Conservation (phyloP, 257 asterid species). For the Coffea eugenioides region DNA sequence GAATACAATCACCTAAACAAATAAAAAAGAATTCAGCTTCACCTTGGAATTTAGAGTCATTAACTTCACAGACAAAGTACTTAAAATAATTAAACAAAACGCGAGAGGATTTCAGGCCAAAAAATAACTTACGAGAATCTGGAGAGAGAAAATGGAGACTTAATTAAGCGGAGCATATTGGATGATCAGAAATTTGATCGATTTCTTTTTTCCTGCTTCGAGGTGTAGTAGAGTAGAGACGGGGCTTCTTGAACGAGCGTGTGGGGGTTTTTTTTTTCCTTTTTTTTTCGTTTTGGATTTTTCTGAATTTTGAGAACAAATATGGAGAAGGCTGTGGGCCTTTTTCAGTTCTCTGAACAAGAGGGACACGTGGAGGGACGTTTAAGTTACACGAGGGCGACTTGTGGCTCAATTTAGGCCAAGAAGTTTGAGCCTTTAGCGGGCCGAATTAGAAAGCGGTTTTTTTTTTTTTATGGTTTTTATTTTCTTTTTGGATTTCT, state of each 20-base stretch:
- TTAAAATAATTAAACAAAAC: not conserved
- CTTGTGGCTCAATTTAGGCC: constrained; percentile 21
- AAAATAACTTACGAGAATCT: constrained; percentile 46
- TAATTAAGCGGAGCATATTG: constrained; percentile 67
- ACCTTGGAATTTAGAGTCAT: not conserved
- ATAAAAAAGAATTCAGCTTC: not conserved
- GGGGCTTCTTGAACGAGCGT: not conserved
- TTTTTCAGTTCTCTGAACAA: not conserved
- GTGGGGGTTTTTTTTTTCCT: not conserved
- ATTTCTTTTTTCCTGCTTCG: not conserved
- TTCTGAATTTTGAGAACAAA: not conserved
- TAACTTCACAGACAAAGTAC: not conserved
- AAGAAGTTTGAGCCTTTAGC: not conserved
- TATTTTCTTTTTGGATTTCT: too few species aligned
- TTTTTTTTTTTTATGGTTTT: too few species aligned
- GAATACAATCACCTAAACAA: not conserved
- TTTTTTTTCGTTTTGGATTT: not conserved
- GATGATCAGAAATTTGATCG: not conserved
- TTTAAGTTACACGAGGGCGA: not conserved
- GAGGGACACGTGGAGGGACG: constrained; percentile 15
- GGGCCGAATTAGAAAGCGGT: too few species aligned
- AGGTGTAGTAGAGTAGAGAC: not conserved
- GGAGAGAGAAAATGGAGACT: constrained; percentile 42
- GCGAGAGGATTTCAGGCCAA: not conserved
- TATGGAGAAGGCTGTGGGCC: not conserved